phyloP scores from a whole-genome alignment of 164 flowering plant genomes.

The Magnolia officinalis region DNA sequence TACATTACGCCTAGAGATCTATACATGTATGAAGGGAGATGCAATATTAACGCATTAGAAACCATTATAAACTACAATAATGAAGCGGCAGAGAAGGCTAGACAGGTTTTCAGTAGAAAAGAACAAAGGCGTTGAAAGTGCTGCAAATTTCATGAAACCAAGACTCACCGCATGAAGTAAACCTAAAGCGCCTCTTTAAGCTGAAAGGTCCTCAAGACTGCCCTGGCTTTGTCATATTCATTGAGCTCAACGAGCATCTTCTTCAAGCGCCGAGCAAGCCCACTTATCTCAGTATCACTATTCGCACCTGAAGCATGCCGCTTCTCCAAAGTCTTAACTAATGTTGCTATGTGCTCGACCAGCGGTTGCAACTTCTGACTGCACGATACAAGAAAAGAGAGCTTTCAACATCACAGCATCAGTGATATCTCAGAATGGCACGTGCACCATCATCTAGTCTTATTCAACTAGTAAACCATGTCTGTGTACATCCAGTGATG shows the following conservation, averaged over 20 bases:
- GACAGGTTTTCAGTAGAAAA: not conserved
- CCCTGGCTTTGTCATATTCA: slow-evolving; percentile 81
- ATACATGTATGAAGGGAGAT: not conserved
- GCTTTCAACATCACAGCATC: not conserved
- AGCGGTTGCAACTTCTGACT: slow-evolving; percentile 74
- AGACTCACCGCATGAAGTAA: not conserved
- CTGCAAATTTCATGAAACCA: not conserved
- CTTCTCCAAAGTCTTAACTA: slow-evolving; percentile 59
- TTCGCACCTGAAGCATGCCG: slow-evolving; percentile 40
- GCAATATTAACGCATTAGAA: not conserved
- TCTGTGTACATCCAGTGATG: not conserved
- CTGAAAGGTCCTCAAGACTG: slow-evolving; percentile 58
- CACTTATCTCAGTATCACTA: slow-evolving; percentile 45
- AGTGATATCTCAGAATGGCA: not conserved
- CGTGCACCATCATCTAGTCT: not conserved
- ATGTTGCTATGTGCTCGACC: slow-evolving; percentile 56
- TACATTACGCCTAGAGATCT: not conserved
- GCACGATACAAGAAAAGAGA: slow-evolving; percentile 17
- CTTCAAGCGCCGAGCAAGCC: slow-evolving; percentile 82
- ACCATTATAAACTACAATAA: not conserved
- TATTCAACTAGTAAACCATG: not conserved
- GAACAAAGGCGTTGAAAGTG: not conserved
- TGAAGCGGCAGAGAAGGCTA: not conserved
- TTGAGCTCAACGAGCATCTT: slow-evolving; percentile 83
- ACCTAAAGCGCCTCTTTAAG: slow-evolving; percentile 72